A percentile compares a stretch with the other conserved stretches of the same genome.
phyloP scores from a whole-genome alignment of 1,284 basidiomycete genomes.

The Malassezia psittaci region DNA sequence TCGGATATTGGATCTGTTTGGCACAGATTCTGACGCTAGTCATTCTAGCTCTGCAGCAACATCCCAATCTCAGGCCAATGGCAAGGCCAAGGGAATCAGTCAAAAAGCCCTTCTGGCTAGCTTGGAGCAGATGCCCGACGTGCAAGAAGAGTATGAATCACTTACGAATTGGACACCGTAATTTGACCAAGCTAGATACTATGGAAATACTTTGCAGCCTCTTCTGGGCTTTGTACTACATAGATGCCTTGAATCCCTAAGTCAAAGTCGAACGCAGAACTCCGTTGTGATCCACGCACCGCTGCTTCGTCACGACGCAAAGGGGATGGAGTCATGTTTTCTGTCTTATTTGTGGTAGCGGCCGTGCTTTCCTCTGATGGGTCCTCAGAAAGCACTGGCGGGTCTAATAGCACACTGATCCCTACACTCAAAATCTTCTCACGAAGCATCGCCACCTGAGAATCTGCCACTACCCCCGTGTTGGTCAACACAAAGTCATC shows the following conservation, averaged over 20 bases:
- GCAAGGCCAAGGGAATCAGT: slow-evolving; percentile 24
- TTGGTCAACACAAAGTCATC: slow-evolving; percentile 72
- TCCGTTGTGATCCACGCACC: slow-evolving; percentile 11
- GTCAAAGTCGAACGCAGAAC: slow-evolving; percentile 5
- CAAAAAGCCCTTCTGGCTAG: slow-evolving; percentile 49
- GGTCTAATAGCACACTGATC: slow-evolving; percentile 54
- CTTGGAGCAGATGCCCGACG: slow-evolving; percentile 42
- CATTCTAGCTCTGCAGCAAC: neutral
- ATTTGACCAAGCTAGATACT: no score
- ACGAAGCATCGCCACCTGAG: slow-evolving; percentile 62
- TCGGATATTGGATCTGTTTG: slow-evolving; percentile 85
- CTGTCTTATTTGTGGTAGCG: neutral
- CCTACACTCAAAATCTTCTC: slow-evolving; percentile 69
- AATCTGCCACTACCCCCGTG: slow-evolving; percentile 60
- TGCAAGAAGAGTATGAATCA: slow-evolving; percentile 44
- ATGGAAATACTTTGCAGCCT: neutral
- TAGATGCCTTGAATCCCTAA: slow-evolving; percentile 13
- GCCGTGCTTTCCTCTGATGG: neutral
- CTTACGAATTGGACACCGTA: slow-evolving; percentile 33
- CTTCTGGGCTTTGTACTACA: slow-evolving; percentile 6
- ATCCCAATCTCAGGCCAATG: neutral
- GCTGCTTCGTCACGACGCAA: neutral
- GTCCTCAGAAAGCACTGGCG: slow-evolving; percentile 16
- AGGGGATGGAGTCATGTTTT: neutral
- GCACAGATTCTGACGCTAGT: slow-evolving; percentile 29